These are phyloP conservation scores for Didymella pomorum DNA, from an alignment of 2,329 filamentous ascomycete genomes.

Conservation along the genomic window DNA sequence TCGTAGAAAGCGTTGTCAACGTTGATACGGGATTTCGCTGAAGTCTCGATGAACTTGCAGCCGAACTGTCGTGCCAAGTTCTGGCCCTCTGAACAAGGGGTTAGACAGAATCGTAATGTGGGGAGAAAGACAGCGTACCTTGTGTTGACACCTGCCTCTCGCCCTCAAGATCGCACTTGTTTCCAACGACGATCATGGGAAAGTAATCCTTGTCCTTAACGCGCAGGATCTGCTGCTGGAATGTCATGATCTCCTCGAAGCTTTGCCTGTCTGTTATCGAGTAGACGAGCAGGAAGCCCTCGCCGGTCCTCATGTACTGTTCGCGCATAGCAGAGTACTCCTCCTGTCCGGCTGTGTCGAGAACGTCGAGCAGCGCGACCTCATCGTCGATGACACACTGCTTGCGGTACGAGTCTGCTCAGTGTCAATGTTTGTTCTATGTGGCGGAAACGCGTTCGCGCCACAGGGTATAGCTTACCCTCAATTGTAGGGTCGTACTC, in stretches of 20 bases:
- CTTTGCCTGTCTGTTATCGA: conserved; percentile 97
- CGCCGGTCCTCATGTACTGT: conserved; percentile 99
- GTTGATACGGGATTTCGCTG: conserved; percentile 96
- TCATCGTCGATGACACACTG: conserved; percentile 99
- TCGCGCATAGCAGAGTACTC: conserved; percentile 99
- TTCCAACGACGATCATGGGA: conserved; percentile 97
- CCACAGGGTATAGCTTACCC: conserved; percentile 65
- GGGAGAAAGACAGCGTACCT: conserved; percentile 66
- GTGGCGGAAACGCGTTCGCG: conserved; percentile 2
- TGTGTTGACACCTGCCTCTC: conserved; percentile 91
- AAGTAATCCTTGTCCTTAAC: conserved; percentile 99
- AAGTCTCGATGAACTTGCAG: conserved; percentile 99
- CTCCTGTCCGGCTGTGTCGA: conserved; percentile 97
- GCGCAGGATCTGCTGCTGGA: conserved; percentile 97
- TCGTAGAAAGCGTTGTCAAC: conserved; percentile 99
- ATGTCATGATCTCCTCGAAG: conserved; percentile 98
- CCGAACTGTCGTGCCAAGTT: conserved; percentile 84
- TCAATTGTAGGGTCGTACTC: conserved; percentile 99
- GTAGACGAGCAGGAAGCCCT: conserved; percentile 97
- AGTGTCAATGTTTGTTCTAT: conserved; percentile 4
- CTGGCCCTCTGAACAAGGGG: conserved; percentile 77
- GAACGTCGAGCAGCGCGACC: conserved; percentile 94
- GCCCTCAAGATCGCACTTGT: conserved; percentile 97
- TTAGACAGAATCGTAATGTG: conserved; percentile 28
- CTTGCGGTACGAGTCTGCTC: conserved; percentile 96